phyloP scores from a whole-genome alignment of 768 basidiomycete genomes.

The Mycena vulgaris region DNA sequence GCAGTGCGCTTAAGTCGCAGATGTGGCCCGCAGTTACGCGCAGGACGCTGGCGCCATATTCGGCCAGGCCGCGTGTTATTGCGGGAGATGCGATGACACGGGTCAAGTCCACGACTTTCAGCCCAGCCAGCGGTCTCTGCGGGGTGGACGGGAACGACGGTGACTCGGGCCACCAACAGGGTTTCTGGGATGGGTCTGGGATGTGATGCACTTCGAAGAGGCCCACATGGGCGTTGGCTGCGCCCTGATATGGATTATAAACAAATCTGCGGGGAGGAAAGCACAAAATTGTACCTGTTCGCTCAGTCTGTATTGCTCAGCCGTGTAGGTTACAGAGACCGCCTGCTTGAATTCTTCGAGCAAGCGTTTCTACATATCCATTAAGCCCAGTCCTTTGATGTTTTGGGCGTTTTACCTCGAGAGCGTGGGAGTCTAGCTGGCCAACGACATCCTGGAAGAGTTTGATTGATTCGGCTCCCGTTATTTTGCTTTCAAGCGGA shows the following conservation, averaged over 20 bases:
- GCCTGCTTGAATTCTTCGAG: conserved; percentile 42
- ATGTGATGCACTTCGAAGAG: conserved; percentile 33
- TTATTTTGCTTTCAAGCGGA: conserved; percentile 1
- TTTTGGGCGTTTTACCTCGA: conserved; percentile 41
- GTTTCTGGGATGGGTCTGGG: conserved; percentile 38
- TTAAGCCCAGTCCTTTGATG: background rate
- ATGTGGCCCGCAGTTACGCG: conserved; percentile 47
- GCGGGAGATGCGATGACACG: conserved; percentile 48
- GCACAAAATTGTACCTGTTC: background rate
- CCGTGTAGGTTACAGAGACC: conserved; percentile 38
- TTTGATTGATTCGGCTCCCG: conserved; percentile 26
- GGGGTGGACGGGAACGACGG: conserved; percentile 10
- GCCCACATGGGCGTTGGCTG: conserved; percentile 45
- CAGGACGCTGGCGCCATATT: conserved; percentile 48
- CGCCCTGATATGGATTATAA: conserved; percentile 36
- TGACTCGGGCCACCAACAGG: conserved; percentile 41
- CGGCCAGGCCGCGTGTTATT: conserved; percentile 43
- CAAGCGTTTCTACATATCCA: background rate
- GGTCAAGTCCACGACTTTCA: conserved; percentile 42
- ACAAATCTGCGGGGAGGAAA: background rate
- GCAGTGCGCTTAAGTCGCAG: conserved; percentile 39
- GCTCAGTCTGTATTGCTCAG: conserved; percentile 40
- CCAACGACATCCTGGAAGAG: conserved; percentile 26
- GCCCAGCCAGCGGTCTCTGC: conserved; percentile 42
- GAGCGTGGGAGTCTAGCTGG: conserved; percentile 35